phyloP scores from a whole-genome alignment of 1,284 basidiomycete genomes.

The Papiliotrema flavescens region DNA sequence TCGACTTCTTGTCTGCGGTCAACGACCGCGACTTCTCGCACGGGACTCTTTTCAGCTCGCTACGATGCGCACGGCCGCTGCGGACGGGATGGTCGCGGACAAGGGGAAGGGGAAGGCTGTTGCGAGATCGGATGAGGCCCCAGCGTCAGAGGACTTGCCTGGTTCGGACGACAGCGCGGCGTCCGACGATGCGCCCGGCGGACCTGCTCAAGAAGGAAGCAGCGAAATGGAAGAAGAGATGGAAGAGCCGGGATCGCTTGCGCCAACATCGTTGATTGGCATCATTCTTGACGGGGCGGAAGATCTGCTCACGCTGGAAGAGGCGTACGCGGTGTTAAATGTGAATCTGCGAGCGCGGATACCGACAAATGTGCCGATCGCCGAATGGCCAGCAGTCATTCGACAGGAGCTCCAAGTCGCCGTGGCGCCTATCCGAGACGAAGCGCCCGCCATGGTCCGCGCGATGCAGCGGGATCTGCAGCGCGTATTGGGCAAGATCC shows the following conservation, averaged over 20 bases:
- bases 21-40: constrained; percentile 27
- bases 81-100: constrained; percentile 7
- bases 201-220: constrained; percentile 7
- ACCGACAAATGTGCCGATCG: not conserved
- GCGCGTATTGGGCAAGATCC: constrained; percentile 37
- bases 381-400: not conserved
- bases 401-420: constrained; percentile 12
- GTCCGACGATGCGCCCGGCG: constrained; percentile 6
- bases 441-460: constrained; percentile 41
- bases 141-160: constrained; percentile 24
- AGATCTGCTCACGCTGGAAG: constrained; percentile 44
- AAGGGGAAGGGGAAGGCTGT: constrained; percentile 16
- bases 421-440: constrained; percentile 32
- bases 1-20: constrained; percentile 32
- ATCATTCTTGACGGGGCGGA: constrained; percentile 42
- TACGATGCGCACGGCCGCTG: constrained; percentile 19
- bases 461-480: constrained; percentile 41
- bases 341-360: constrained; percentile 23
- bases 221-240: constrained; percentile 31
- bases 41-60: constrained; percentile 37
- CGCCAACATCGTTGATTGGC: constrained; percentile 31
- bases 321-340: constrained; percentile 39
- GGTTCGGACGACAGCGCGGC: constrained; percentile 29
- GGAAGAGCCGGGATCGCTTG: constrained; percentile 35
- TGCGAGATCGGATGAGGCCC: constrained; percentile 16